Evolutionary conservation across 805 yeast species (phyloP).

Genomic region (Lipomyces mesembrius): DNA sequence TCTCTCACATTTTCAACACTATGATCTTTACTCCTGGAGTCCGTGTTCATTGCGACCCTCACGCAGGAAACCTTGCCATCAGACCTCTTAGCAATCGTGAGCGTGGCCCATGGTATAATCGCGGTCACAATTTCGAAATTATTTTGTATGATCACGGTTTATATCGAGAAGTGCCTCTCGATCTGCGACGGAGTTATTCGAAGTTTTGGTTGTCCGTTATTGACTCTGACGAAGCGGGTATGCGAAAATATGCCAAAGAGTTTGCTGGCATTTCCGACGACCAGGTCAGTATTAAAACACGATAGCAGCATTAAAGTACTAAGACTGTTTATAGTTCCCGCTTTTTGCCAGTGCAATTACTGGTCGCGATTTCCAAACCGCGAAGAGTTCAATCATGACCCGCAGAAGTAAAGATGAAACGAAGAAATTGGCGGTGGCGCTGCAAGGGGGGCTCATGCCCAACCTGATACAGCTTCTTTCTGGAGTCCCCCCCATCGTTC

Average conservation of each 20-base stretch:
- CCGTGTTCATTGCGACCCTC: slow-evolving; percentile 96
- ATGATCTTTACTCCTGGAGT: slow-evolving; percentile 95
- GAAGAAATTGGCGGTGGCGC: slow-evolving; percentile 63
- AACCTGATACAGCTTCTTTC: slow-evolving; percentile 80
- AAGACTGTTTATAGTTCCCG: slow-evolving; percentile 52
- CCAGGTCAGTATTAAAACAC: slow-evolving; percentile 46
- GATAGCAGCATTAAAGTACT: background rate
- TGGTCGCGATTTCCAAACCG: slow-evolving; percentile 84
- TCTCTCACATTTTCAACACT: slow-evolving; percentile 87
- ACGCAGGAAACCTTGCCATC: slow-evolving; percentile 94
- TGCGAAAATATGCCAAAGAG: slow-evolving; percentile 73
- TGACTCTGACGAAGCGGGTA: slow-evolving; percentile 65
- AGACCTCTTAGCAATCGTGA: slow-evolving; percentile 48
- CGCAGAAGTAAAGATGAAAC: slow-evolving; percentile 67
- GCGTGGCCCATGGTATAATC: slow-evolving; percentile 39
- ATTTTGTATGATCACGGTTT: slow-evolving; percentile 93
- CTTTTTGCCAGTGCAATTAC: slow-evolving; percentile 92
- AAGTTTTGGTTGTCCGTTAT: slow-evolving; percentile 90
- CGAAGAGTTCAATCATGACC: slow-evolving; percentile 58
- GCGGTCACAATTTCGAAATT: slow-evolving; percentile 82
- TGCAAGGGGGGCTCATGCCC: slow-evolving; percentile 66
- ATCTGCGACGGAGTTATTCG: slow-evolving; percentile 80
- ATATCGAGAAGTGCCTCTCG: slow-evolving; percentile 79
- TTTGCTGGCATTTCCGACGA: slow-evolving; percentile 78
- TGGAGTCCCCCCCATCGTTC: slow-evolving; percentile 80